Evolutionary conservation across 1,284 basidiomycete genomes (phyloP).

Genomic region (Phenoliferia sp.): DNA sequence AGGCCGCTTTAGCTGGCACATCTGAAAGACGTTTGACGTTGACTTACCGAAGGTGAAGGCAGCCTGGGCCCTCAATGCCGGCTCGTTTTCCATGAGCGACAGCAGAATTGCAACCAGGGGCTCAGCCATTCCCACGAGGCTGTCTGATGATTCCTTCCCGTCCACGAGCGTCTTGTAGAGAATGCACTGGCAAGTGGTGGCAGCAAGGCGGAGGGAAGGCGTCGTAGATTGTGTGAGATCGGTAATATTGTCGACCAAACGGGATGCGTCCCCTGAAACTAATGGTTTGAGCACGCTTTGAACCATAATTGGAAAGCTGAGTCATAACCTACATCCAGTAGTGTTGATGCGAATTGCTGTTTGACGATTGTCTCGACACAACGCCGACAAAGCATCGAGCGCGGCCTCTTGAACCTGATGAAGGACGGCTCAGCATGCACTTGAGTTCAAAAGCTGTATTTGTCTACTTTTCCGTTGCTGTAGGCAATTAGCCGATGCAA

Average conservation of each 20-base stretch:
- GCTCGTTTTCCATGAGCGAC: constrained; percentile 18
- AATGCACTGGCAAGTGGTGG: constrained; percentile 5
- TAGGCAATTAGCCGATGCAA: not conserved
- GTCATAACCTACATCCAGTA: not conserved
- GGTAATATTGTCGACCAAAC: not conserved
- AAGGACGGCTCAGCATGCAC: not conserved
- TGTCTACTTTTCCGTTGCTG: constrained; percentile 10
- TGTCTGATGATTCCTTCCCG: not conserved
- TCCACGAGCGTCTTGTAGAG: constrained; percentile 15
- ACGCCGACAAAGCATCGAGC: constrained; percentile 11
- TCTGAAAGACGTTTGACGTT: no score
- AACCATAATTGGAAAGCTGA: not conserved
- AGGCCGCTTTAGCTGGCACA: no score
- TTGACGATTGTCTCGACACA: constrained; percentile 7
- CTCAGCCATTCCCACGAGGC: not conserved
- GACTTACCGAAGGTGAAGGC: constrained; percentile 27
- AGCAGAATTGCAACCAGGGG: constrained; percentile 23
- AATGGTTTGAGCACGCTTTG: not conserved
- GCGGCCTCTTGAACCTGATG: constrained; percentile 17
- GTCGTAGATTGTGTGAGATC: constrained; percentile 2
- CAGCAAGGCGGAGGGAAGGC: constrained; percentile 27
- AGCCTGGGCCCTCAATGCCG: constrained; percentile 17
- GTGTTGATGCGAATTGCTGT: not conserved
- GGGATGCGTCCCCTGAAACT: not conserved
- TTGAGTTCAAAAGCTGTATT: not conserved